Percentiles rank a stretch among this genome's conserved stretches.
Conservation (phyloP, 106 monocot genomes). For the Platanthera guangdongensis region DNA sequence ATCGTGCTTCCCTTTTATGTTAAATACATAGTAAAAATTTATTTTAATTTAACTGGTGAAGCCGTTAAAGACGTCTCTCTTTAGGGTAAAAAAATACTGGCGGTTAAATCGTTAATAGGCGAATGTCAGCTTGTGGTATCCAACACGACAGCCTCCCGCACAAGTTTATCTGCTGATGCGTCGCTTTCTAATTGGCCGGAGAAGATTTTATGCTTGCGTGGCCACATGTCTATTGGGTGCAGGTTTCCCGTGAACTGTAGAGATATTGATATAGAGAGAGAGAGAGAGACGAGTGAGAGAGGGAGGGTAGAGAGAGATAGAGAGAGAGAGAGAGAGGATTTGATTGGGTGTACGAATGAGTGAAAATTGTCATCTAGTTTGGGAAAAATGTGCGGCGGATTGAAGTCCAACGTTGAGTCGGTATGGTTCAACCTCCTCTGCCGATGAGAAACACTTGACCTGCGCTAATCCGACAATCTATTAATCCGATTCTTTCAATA, state of each 20-base stretch:
- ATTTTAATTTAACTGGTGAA: not conserved
- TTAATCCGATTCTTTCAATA: too few species aligned
- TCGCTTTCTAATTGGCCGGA: conserved; percentile 13
- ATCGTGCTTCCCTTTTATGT: too few species aligned
- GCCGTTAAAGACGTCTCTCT: not conserved
- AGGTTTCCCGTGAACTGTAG: conserved; percentile 28
- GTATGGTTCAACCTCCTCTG: conserved; percentile 30
- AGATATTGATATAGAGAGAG: not conserved
- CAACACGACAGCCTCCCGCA: not conserved
- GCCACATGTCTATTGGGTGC: conserved; percentile 12
- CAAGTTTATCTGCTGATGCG: conserved; percentile 31
- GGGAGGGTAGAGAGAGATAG: not conserved
- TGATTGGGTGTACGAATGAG: conserved; percentile 2
- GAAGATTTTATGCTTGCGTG: conserved; percentile 29
- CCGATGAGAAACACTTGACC: conserved; percentile 17
- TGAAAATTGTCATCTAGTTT: conserved; percentile 4
- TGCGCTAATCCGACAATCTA: not conserved
- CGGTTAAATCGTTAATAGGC: not conserved
- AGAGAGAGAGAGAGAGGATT: not conserved
- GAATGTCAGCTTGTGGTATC: not conserved
- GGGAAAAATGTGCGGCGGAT: conserved; percentile 20
- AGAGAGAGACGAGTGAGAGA: not conserved
- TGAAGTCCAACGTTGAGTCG: conserved; percentile 29
- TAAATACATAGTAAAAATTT: not conserved
- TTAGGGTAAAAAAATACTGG: not conserved